Evolutionary conservation across 164 flowering plant species (phyloP), one percentile per base, ranked within the genome.

Genomic region (Liquidambar formosana): DNA sequence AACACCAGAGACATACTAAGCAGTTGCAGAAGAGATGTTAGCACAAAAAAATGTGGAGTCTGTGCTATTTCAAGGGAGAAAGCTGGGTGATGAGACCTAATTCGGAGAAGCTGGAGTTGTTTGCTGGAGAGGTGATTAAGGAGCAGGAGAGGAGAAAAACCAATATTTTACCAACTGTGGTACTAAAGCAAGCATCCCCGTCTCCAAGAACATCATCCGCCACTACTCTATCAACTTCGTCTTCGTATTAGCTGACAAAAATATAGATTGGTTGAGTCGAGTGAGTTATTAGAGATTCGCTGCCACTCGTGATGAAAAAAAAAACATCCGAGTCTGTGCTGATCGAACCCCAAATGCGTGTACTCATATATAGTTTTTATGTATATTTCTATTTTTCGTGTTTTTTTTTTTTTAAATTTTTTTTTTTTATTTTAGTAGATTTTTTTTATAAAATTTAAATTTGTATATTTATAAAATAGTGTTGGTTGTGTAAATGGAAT

Each of bases 141-240:
- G 95, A 90, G 65, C 68, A 88, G n/a, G 87, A 84, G 64, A 79
- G 88, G 67, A 83, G 95, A 46, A 85, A 83, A 65, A 76, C 68
- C 0, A 76, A 80, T 57, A 66, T 80, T 63, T 23, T 86, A 12
- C 89, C 92, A 0, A 75, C 80, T 0, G 94, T 89, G 49, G 64
- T 83, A 23, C 49, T 87, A 63, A 89, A 83, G 74, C 86, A 85
- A 16, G 57, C 62, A 0, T 64, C 82, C 3, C 68, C 54, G 0
- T 66, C 82, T 0, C 90, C 87, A 8, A 81, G 91, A 80, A 81
- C 84, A 27, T 89, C 94, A 0, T 84, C 87, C 0, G 87, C 88
- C 23, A 83, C 88, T 2, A 73, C 87, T 38, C 56, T 79, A 0
- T 83, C 86, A 1, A 63, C 81, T 1, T 16, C 69, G 0, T 83